Conservation (phyloP, 1,139 yeast genomes). For the Blastobotrys serpentis region DNA sequence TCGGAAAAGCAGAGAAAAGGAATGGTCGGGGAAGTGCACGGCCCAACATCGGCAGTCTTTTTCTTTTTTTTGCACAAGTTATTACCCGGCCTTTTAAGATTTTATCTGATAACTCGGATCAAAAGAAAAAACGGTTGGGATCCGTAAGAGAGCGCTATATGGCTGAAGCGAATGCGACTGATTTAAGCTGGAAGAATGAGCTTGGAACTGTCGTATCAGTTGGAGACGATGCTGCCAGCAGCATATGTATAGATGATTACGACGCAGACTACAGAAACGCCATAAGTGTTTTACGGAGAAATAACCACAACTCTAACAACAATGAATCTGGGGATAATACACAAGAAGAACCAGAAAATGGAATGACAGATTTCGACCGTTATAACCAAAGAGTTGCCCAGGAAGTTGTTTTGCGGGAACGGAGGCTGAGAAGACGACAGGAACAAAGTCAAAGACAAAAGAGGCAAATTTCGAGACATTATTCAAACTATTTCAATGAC, state of each 20-base stretch:
- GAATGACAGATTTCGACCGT: slow-evolving; percentile 41
- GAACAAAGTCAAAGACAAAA: slow-evolving; percentile 22
- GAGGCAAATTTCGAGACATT: slow-evolving; percentile 21
- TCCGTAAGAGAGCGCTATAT: no score
- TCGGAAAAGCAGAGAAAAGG: no score
- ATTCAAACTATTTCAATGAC: slow-evolving; percentile 32
- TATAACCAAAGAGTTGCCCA: slow-evolving; percentile 40
- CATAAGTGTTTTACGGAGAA: slow-evolving; percentile 22
- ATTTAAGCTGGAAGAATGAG: slow-evolving; percentile 1
- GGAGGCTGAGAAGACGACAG: slow-evolving; percentile 27
- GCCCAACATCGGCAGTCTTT: no score
- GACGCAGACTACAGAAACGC: slow-evolving; percentile 33
- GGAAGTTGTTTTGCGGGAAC: slow-evolving; percentile 38
- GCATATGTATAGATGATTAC: slow-evolving; percentile 37
- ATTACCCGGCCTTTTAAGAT: background rate
- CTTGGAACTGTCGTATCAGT: slow-evolving; percentile 12
- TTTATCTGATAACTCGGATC: background rate
- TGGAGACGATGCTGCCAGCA: slow-evolving; percentile 31
- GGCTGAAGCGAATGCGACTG: no score
- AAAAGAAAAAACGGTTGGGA: no score
- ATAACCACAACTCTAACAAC: slow-evolving; percentile 13
- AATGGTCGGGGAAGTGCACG: no score
- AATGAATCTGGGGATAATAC: no score
- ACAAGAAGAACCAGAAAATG: slow-evolving; percentile 17
- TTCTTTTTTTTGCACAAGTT: no score